A percentile compares a stretch with the other conserved stretches of the same genome.
These are phyloP conservation scores for Apodospora peruviana DNA, from an alignment of 495 filamentous ascomycete species.

Conservation along the genomic window DNA sequence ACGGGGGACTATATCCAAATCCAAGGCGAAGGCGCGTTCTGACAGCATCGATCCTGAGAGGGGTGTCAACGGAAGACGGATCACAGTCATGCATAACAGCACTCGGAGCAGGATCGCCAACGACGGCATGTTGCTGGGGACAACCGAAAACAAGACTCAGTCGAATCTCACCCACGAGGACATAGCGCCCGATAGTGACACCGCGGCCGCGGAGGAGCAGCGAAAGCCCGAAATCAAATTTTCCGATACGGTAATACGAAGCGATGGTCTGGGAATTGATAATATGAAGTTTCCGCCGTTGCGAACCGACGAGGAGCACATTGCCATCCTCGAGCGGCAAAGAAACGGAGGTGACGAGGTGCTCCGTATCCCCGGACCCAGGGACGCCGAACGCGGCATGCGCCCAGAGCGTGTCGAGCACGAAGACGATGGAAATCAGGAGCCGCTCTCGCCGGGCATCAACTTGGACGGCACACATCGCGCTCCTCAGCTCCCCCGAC, in stretches of 20 bases:
- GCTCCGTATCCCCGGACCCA: constrained; percentile 78
- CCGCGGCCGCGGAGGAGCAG: constrained; percentile 15
- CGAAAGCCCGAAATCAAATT: constrained; percentile 52
- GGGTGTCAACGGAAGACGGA: constrained; percentile 66
- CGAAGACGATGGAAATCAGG: constrained; percentile 27
- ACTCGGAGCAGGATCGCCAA: constrained; percentile 38
- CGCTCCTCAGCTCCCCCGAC: constrained; percentile 20
- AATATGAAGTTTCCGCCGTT: constrained; percentile 42
- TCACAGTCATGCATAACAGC: constrained; percentile 64
- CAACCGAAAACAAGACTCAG: constrained; percentile 5
- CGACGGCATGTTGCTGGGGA: constrained; percentile 37
- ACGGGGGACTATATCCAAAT: constrained; percentile 40
- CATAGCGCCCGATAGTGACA: background rate
- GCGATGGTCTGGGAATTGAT: constrained; percentile 35
- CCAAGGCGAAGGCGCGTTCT: constrained; percentile 53
- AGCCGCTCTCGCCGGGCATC: constrained; percentile 8
- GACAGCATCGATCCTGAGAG: constrained; percentile 52
- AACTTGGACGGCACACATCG: constrained; percentile 16
- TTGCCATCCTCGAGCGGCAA: constrained; percentile 81
- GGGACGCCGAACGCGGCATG: constrained; percentile 77
- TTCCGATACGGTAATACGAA: constrained; percentile 52
- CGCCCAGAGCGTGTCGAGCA: constrained; percentile 58
- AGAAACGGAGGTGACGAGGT: constrained; percentile 66
- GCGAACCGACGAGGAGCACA: constrained; percentile 67
- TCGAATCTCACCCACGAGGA: background rate